Evolutionary conservation across 768 basidiomycete species (phyloP), one percentile per base, ranked within the genome.

Genomic region (Pleurotus ostreatus): DNA sequence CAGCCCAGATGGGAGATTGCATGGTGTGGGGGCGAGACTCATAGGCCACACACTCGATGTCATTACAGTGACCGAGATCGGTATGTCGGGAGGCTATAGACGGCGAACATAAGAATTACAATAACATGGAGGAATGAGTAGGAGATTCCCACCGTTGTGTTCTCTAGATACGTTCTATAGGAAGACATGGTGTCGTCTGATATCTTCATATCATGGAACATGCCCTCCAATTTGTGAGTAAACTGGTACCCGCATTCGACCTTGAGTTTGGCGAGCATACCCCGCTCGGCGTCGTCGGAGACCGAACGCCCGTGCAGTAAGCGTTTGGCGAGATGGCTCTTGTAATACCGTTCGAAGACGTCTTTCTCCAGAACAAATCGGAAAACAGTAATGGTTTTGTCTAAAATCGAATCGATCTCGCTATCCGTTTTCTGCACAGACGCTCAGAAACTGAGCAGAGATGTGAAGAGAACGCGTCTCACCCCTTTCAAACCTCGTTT

Each of bases 41-140:
- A 86, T 88, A 0, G 97, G 97, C 97, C 97, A 99, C 70, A 91
- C 92, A 3, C 94, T 96, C 1, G 95, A 91, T 0, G 97, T 98
- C 84, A 98, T 94, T 48, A 99, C 89, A 4, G 79, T 94, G 41
- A 98, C 93, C 0, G 82, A 85, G 38, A 98, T 79, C 40, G 96
- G 92, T 61, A 95, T 78, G 3, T 81, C 77, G 2, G 88, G 86
- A 7, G 82, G 68, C 93, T 97, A 62, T 8, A 55, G 7, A 53
- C 58, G 2, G 39, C 16, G n/a, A 12, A 66, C 45, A 59, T 40
- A 60, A 57, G 25, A 46, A 12, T 11, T 9, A 26, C 46, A 51
- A 41, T 12, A 46, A 8, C 12, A 52, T 53, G 22, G 44, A 55
- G n/a, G 6, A 25, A 30, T 49, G 34, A 18, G 5, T 5, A 25